Evolutionary conservation across 2,329 filamentous ascomycete genomes (phyloP).

Genomic region (Xylariaceae sp.): DNA sequence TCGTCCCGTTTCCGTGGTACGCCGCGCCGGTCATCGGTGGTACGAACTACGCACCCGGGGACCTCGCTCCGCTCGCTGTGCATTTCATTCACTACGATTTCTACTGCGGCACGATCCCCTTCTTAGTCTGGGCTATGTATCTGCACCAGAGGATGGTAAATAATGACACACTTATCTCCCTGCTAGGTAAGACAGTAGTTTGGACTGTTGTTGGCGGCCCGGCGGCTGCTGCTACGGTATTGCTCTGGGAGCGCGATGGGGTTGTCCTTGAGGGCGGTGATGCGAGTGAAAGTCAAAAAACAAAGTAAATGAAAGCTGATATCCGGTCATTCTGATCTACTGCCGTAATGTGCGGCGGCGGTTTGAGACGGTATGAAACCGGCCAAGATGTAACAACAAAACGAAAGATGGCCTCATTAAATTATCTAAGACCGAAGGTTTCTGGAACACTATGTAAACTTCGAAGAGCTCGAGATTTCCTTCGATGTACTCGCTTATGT

Average conservation of each 20-base stretch:
- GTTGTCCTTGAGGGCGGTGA: slow-evolving; percentile 26
- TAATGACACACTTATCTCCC: slow-evolving; percentile 11
- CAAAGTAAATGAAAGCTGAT: too few species aligned
- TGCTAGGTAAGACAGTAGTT: slow-evolving; percentile 20
- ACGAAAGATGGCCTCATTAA: too few species aligned
- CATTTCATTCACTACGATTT: slow-evolving; percentile 31
- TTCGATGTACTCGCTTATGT: too few species aligned
- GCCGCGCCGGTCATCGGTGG: slow-evolving; percentile 18
- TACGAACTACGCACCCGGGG: slow-evolving; percentile 20
- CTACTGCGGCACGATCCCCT: slow-evolving; percentile 22
- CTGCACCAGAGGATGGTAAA: slow-evolving; percentile 24
- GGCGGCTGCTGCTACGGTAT: slow-evolving; percentile 16
- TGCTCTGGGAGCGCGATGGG: slow-evolving; percentile 29
- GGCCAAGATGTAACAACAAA: too few species aligned
- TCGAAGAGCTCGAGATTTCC: too few species aligned
- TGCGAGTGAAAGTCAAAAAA: too few species aligned
- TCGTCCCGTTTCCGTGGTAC: slow-evolving; percentile 21
- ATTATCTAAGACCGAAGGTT: too few species aligned
- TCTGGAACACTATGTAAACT: too few species aligned
- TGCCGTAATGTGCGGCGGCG: too few species aligned
- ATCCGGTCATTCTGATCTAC: too few species aligned
- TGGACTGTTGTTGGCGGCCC: slow-evolving; percentile 28
- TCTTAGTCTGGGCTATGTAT: slow-evolving; percentile 30
- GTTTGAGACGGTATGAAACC: too few species aligned
- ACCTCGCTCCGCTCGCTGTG: slow-evolving; percentile 19